phyloP scores from a whole-genome alignment of 164 flowering plant genomes.

The Aristolochia californica region DNA sequence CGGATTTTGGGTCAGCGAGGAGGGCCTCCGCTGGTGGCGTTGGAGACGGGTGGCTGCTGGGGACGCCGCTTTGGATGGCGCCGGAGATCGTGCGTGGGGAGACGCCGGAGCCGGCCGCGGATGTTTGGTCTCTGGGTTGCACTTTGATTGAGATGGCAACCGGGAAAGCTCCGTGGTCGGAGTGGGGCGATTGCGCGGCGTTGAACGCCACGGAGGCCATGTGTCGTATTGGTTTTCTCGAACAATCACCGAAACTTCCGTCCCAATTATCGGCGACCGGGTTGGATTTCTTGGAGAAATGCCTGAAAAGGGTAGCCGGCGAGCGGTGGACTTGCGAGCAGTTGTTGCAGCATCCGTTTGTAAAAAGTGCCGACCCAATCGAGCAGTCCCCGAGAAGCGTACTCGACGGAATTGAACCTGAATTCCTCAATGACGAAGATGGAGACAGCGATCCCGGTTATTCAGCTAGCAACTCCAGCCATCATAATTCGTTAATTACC shows the following conservation, averaged over 20 bases:
- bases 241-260: slow-evolving; percentile 40
- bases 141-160: slow-evolving; percentile 69
- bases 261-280: slow-evolving; percentile 32
- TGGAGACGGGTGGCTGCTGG: slow-evolving; percentile 23
- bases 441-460: slow-evolving; percentile 6
- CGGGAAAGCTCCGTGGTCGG: slow-evolving; percentile 55
- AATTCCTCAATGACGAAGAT: slow-evolving; percentile 21
- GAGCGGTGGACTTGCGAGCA: slow-evolving; percentile 51
- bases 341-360: slow-evolving; percentile 50
- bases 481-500: slow-evolving; percentile 1
- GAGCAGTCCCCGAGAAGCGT: slow-evolving; percentile 47
- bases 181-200: slow-evolving; percentile 16
- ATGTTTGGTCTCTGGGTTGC: slow-evolving; percentile 80
- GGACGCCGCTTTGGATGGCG: slow-evolving; percentile 93
- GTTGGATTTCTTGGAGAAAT: slow-evolving; percentile 44
- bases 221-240: slow-evolving; percentile 35
- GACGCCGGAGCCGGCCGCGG: slow-evolving; percentile 49
- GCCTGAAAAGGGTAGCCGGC: slow-evolving; percentile 29
- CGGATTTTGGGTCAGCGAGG: slow-evolving; percentile 68
- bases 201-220: slow-evolving; percentile 13
- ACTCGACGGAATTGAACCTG: slow-evolving; percentile 28
- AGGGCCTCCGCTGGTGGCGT: neutral
- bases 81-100: slow-evolving; percentile 65
- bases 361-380: slow-evolving; percentile 4
- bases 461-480: neutral